Conservation (phyloP, 2,329 filamentous ascomycete genomes). For the Alternaria sp. region DNA sequence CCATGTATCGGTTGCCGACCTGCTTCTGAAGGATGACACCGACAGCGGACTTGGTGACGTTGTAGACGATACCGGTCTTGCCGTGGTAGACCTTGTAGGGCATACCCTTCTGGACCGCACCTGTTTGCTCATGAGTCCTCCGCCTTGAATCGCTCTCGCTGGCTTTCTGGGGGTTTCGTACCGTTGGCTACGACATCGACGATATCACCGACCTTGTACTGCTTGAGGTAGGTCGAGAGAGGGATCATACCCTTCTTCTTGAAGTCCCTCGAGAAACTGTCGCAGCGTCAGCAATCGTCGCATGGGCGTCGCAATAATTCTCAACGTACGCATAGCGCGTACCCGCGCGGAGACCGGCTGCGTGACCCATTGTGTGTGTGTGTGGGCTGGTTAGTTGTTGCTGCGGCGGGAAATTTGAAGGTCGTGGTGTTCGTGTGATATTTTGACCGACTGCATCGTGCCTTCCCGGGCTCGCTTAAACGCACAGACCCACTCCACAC, state of each 20-base stretch:
- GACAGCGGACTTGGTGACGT: constrained; percentile 97
- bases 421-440: background rate
- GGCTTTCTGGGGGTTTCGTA: constrained; percentile 64
- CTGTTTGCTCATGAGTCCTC: constrained; percentile 37
- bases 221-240: constrained; percentile 91
- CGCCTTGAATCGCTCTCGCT: constrained; percentile 15
- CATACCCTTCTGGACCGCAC: constrained; percentile 68
- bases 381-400: constrained; percentile 30
- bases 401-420: background rate
- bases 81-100: constrained; percentile 99
- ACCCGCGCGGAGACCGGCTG: constrained; percentile 56
- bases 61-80: constrained; percentile 94
- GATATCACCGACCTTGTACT: constrained; percentile 98
- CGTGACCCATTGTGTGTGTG: constrained; percentile 62
- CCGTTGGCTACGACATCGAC: constrained; percentile 99
- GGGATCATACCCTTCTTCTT: constrained; percentile 94
- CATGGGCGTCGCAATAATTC: constrained; percentile 5
- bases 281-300: constrained; percentile 32
- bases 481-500: no score
- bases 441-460: constrained; percentile 23
- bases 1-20: constrained; percentile 98
- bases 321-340: constrained; percentile 53
- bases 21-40: constrained; percentile 98
- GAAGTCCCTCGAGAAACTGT: constrained; percentile 84
- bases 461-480: no score